These are phyloP conservation scores for Backusella parvicylindrica DNA, from an alignment of 192 early-diverging fungal species.

Conservation along the genomic window DNA sequence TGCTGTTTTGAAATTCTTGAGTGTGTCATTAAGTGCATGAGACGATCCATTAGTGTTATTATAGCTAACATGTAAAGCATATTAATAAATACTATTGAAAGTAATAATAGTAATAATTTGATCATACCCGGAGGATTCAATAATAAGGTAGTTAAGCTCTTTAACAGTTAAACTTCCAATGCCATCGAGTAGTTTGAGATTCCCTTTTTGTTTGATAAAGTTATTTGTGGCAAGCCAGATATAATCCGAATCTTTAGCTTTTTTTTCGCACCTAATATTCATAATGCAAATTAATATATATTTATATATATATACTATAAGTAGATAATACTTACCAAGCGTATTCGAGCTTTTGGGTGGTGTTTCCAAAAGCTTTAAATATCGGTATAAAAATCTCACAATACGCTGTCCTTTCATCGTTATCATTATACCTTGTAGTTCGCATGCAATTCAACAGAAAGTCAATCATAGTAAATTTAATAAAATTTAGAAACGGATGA, in stretches of 20 bases:
- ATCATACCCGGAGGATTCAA: background rate
- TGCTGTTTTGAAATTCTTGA: too few relatives aligned
- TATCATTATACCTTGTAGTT: background rate
- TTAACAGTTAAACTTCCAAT: background rate
- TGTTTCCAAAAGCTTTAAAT: background rate
- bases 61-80: too few relatives aligned
- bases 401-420: background rate
- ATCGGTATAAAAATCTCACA: background rate
- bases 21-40: too few relatives aligned
- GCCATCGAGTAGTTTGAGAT: background rate
- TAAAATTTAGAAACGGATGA: background rate
- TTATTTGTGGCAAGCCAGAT: background rate
- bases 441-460: background rate
- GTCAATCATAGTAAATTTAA: background rate
- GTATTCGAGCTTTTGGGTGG: background rate
- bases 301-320: too few relatives aligned
- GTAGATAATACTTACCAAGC: background rate
- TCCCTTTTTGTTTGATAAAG: background rate
- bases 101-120: too few relatives aligned
- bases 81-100: too few relatives aligned
- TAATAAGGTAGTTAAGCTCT: background rate
- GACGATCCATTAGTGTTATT: too few relatives aligned
- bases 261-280: background rate
- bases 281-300: too few relatives aligned
- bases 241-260: background rate